Evolutionary conservation across 306 rosid species (phyloP), one percentile per base, ranked within the genome.

Genomic region (Rosa multiflora): DNA sequence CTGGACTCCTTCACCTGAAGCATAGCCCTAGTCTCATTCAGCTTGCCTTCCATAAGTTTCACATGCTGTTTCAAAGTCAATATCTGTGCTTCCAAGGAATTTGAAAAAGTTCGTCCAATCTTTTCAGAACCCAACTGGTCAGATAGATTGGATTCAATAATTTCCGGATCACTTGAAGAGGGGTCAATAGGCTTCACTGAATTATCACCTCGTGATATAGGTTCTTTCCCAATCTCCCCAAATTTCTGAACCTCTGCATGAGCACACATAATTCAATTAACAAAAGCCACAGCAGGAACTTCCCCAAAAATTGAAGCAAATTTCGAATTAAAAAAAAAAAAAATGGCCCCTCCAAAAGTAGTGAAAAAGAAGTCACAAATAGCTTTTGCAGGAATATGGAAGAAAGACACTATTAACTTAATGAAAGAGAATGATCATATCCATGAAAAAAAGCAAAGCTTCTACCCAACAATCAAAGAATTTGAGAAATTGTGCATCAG

Each of bases 231-330:
- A 15, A 91, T 88, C 81, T 88, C 91, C 84, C 83, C 76, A 37
- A 94, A 87, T 72, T 89, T 89, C 78, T 84, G 86, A 76, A 94
- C 84, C 85, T 94, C 98, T 95, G 94, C 87, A 83, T 79, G 76
- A 80, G 61, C 39, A 56, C 67, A 83, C 15, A 74, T 20, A 62
- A 71, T 66, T 63, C 47, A 17, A 6, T 83, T 79, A 67, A 75
- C 78, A 52, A 55, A 35, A 20, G 29, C 74, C 55, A 3, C 5
- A 55, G 7, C 32, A 63, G 40, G 39, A 29, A 3, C 15, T 0
- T 82, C 12, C 70, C 46, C 5, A 15, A 15, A 14, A 64, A n/a
- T 7, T 63, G 42, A 35, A 63, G 18, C 15, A 62, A 4, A 14
- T 32, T 32, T 63, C 2, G 1, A 18, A 67, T 67, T 20, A 13